These are phyloP conservation scores for Paxillus rubicundulus DNA, from an alignment of 768 basidiomycete genomes.

Conservation along the genomic window DNA sequence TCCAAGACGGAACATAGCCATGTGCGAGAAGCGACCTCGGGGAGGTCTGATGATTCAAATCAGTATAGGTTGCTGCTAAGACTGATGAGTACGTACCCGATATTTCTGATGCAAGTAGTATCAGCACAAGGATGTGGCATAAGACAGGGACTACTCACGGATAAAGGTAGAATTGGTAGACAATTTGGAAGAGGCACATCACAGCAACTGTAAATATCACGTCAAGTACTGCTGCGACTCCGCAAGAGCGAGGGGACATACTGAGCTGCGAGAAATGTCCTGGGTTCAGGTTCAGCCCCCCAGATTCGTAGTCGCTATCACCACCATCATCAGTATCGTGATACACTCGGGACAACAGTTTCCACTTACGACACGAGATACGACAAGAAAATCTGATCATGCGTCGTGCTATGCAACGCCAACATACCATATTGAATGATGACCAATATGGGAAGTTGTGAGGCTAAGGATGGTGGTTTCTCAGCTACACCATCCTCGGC, in stretches of 20 bases:
- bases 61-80: constrained; percentile 3
- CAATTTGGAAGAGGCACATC: constrained; percentile 93
- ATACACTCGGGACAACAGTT: background rate
- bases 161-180: constrained; percentile 89
- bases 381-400: constrained; percentile 88
- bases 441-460: constrained; percentile 76
- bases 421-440: constrained; percentile 90
- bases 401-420: constrained; percentile 85
- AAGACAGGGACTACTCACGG: constrained; percentile 52
- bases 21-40: constrained; percentile 76
- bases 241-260: constrained; percentile 33
- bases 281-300: constrained; percentile 90
- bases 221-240: constrained; percentile 4
- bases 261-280: constrained; percentile 91
- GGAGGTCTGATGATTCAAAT: constrained; percentile 54
- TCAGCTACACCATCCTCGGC: constrained; percentile 42
- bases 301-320: constrained; percentile 69
- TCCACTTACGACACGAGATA: constrained; percentile 61
- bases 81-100: constrained; percentile 45
- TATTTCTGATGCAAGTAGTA: constrained; percentile 44
- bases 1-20: constrained; percentile 89
- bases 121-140: background rate
- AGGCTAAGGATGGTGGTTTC: constrained; percentile 63
- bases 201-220: constrained; percentile 61
- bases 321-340: background rate